Evolutionary conservation across 2,329 filamentous ascomycete species (phyloP).

Genomic region (Neophaeococcomyces mojaviensis): DNA sequence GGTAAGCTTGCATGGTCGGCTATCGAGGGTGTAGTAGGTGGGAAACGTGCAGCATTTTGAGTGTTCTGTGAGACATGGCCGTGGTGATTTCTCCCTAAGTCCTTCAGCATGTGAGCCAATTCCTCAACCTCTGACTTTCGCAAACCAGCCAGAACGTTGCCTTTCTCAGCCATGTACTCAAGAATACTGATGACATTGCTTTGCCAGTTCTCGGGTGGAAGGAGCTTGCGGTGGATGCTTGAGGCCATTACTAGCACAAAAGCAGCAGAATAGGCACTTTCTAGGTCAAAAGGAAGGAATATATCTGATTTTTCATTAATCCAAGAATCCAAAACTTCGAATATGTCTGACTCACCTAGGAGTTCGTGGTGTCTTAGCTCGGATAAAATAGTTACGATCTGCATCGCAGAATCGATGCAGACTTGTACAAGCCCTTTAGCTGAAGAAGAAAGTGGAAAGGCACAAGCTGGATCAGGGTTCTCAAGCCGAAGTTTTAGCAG

Average conservation of each 20-base stretch:
- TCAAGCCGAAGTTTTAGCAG: neutral
- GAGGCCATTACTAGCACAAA: slow-evolving; percentile 35
- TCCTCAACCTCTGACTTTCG: slow-evolving; percentile 41
- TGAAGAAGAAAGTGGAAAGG: slow-evolving; percentile 31
- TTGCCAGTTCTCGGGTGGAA: slow-evolving; percentile 27
- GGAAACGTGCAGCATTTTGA: no score
- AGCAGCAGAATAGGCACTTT: slow-evolving; percentile 38
- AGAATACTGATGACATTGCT: slow-evolving; percentile 41
- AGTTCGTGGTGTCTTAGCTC: slow-evolving; percentile 40
- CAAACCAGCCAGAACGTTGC: slow-evolving; percentile 41
- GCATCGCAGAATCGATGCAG: slow-evolving; percentile 38
- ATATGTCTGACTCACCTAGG: slow-evolving; percentile 30
- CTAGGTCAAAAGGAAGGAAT: slow-evolving; percentile 43
- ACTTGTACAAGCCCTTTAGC: slow-evolving; percentile 34
- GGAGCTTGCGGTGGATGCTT: slow-evolving; percentile 29
- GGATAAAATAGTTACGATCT: slow-evolving; percentile 37
- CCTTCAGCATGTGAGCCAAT: slow-evolving; percentile 22
- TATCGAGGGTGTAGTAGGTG: no score
- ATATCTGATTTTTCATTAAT: no score
- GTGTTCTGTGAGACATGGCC: neutral
- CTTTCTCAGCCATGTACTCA: slow-evolving; percentile 40
- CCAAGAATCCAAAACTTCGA: slow-evolving; percentile 13
- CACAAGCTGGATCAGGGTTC: slow-evolving; percentile 32
- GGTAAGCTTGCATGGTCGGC: neutral
- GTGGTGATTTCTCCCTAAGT: slow-evolving; percentile 13